Evolutionary conservation across 805 yeast genomes (phyloP).

Genomic region (Geotrichum ghanense): DNA sequence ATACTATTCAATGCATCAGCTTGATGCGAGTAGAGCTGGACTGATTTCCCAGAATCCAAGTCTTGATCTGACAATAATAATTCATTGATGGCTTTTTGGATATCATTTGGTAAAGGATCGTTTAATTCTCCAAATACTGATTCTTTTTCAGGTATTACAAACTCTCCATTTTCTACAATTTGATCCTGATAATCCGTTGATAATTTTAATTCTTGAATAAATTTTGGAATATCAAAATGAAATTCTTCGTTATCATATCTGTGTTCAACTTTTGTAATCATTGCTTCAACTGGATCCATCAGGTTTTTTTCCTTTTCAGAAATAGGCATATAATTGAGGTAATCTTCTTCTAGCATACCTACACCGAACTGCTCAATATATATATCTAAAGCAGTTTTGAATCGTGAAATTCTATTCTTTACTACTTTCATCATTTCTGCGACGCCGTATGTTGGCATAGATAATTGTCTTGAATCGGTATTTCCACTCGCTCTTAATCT

Average conservation of each 20-base stretch:
- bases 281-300: conserved; percentile 51
- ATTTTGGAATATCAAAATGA: conserved; percentile 29
- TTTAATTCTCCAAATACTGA: conserved; percentile 29
- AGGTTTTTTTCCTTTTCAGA: conserved; percentile 38
- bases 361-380: conserved; percentile 28
- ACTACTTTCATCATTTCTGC: conserved; percentile 53
- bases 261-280: conserved; percentile 29
- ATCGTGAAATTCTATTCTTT: conserved; percentile 42
- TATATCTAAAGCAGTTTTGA: conserved; percentile 29
- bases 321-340: conserved; percentile 23
- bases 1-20: conserved; percentile 56
- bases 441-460: conserved; percentile 39
- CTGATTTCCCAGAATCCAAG: not conserved
- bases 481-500: conserved; percentile 13
- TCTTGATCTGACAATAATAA: conserved; percentile 28
- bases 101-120: not conserved
- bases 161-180: conserved; percentile 40
- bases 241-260: conserved; percentile 12
- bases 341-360: conserved; percentile 31
- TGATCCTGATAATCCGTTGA: conserved; percentile 49
- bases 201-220: conserved; percentile 38
- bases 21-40: conserved; percentile 66
- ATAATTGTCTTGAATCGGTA: conserved; percentile 26
- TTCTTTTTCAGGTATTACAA: conserved; percentile 31
- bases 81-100: conserved; percentile 32